Conservation (phyloP, 202 grass and related monocot species). For the Panicum hallii region DNA sequence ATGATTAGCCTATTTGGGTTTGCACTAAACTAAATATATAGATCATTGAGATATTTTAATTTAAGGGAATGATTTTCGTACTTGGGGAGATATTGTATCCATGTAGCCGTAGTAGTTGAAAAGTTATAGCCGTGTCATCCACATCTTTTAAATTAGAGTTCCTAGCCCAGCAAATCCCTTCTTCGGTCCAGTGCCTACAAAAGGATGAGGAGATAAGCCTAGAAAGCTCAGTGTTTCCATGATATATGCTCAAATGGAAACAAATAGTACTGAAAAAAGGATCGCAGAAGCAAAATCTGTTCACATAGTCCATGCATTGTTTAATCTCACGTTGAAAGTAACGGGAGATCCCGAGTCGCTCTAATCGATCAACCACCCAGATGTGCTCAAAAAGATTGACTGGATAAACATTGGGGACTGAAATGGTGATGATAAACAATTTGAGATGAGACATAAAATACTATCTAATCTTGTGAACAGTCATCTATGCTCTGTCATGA, state of each 20-base stretch:
- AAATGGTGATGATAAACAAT: conserved; percentile 22
- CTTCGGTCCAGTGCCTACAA: conserved; percentile 74
- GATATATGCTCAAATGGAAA: not conserved
- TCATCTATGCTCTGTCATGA: not conserved
- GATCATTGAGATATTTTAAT: not conserved
- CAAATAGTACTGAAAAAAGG: conserved; percentile 6
- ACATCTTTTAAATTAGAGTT: conserved; percentile 72
- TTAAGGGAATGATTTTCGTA: not conserved
- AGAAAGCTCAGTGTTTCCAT: not conserved
- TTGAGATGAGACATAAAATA: not conserved
- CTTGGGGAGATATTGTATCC: conserved; percentile 76
- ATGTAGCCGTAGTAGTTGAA: conserved; percentile 81
- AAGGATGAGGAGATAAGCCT: not conserved
- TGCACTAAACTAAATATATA: not conserved
- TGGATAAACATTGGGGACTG: conserved; percentile 90
- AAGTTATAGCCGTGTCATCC: conserved; percentile 92
- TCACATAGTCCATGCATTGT: conserved; percentile 71
- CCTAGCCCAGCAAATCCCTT: conserved; percentile 93
- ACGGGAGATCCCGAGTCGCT: conserved; percentile 79
- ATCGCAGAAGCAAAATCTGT: conserved; percentile 51
- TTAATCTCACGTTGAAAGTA: conserved; percentile 82
- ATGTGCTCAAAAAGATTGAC: conserved; percentile 93
- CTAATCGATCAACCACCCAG: conserved; percentile 79
- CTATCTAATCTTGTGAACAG: not conserved
- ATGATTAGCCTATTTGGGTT: not conserved